phyloP scores from a whole-genome alignment of 2,329 filamentous ascomycete genomes.

The Penicillium concentricum region DNA sequence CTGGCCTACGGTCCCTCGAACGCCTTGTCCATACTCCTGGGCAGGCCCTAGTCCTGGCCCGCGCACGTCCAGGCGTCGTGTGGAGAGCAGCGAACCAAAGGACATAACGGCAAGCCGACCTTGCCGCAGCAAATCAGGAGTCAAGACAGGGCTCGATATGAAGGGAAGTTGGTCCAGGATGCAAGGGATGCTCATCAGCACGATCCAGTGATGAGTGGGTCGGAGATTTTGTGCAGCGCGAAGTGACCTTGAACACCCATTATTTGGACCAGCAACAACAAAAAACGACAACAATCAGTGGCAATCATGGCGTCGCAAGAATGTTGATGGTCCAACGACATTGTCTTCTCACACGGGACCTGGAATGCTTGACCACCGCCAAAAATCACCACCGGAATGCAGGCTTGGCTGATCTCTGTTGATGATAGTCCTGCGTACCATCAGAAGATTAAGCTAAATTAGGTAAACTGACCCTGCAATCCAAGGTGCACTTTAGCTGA shows the following conservation, averaged over 20 bases:
- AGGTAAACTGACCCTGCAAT: constrained; percentile 15
- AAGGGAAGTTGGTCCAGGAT: constrained; percentile 28
- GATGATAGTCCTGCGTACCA: constrained; percentile 4
- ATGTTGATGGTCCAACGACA: constrained; percentile 32
- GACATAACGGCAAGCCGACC: constrained; percentile 30
- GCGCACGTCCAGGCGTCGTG: constrained; percentile 33
- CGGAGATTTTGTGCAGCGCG: constrained; percentile 36
- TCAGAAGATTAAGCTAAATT: constrained; percentile 22
- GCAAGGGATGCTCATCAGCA: constrained; percentile 39
- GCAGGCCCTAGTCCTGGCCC: constrained; percentile 29
- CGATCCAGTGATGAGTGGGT: constrained; percentile 37
- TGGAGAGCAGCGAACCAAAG: constrained; percentile 31
- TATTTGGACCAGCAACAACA: constrained; percentile 24
- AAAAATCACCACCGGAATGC: constrained; percentile 34
- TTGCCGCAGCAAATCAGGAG: constrained; percentile 42
- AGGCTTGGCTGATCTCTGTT: constrained; percentile 19
- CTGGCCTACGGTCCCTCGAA: constrained; percentile 35
- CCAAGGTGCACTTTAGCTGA: constrained; percentile 3
- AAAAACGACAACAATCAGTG: constrained; percentile 27
- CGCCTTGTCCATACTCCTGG: constrained; percentile 35
- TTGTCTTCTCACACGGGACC: constrained; percentile 16
- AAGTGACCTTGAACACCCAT: constrained; percentile 21
- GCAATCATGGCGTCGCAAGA: constrained; percentile 32
- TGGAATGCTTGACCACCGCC: constrained; percentile 36
- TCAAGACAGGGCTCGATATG: constrained; percentile 34